phyloP scores from a whole-genome alignment of 1,139 yeast genomes.

The Nakaseomyces delphensis region DNA sequence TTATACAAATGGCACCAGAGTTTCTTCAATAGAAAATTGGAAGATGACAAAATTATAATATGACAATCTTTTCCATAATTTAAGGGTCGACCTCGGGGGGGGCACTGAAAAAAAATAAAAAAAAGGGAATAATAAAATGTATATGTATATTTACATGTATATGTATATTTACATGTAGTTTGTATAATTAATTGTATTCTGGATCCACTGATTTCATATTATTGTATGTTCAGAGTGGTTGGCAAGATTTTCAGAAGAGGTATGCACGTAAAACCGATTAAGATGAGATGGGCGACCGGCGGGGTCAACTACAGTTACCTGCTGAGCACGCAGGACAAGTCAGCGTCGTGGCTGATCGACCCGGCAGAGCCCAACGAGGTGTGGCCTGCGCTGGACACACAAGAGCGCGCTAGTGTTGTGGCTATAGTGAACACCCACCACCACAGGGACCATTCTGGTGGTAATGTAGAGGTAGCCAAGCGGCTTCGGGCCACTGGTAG shows the following conservation, averaged over 20 bases:
- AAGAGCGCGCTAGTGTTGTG: conserved; percentile 39
- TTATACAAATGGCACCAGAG: too few relatives aligned
- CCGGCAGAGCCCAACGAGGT: conserved; percentile 79
- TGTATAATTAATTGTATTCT: background rate
- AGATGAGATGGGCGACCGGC: conserved; percentile 94
- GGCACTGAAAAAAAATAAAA: too few relatives aligned
- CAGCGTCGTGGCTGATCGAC: conserved; percentile 76
- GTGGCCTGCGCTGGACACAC: conserved; percentile 32
- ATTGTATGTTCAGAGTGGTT: conserved; percentile 7
- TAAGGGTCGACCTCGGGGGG: too few relatives aligned
- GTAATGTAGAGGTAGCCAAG: conserved; percentile 40
- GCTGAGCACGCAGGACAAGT: conserved; percentile 57
- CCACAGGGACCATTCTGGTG: conserved; percentile 91
- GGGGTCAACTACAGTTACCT: conserved; percentile 79
- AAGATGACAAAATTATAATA: too few relatives aligned
- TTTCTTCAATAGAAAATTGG: too few relatives aligned
- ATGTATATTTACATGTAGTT: too few relatives aligned
- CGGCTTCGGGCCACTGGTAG: conserved; percentile 24
- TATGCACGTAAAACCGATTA: conserved; percentile 76
- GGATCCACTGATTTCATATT: too few relatives aligned
- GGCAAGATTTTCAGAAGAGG: conserved; percentile 28
- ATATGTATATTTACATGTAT: too few relatives aligned
- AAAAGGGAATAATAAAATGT: too few relatives aligned
- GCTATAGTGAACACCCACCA: conserved; percentile 94
- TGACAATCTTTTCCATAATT: too few relatives aligned